A percentile compares a stretch with the other conserved stretches of the same genome.
These are phyloP conservation scores for Plasmodium inui DNA, from an alignment of 169 alveolate genomes.

Conservation along the genomic window DNA sequence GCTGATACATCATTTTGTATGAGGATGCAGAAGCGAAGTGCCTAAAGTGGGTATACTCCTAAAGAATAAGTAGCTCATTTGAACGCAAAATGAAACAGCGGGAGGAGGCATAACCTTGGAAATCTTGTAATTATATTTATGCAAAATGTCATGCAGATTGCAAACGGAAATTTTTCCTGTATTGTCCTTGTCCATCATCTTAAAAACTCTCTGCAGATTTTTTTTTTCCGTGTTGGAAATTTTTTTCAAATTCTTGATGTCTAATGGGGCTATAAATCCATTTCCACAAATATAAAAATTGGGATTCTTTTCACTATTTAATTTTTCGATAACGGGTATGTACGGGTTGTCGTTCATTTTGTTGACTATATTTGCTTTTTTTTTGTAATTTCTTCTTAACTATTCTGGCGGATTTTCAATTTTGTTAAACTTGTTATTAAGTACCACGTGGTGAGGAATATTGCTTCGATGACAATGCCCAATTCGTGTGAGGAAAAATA, in stretches of 20 bases:
- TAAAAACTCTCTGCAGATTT: slow-evolving; percentile 66
- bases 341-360: slow-evolving; percentile 73
- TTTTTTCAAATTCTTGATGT: slow-evolving; percentile 64
- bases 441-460: background rate
- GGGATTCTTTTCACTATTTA: slow-evolving; percentile 71
- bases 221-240: slow-evolving; percentile 66
- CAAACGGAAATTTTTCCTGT: slow-evolving; percentile 69
- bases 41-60: background rate
- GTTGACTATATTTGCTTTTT: slow-evolving; percentile 5
- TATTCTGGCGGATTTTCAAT: background rate
- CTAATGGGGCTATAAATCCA: slow-evolving; percentile 74
- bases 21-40: background rate
- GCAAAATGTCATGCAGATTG: slow-evolving; percentile 59
- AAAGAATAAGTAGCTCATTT: background rate
- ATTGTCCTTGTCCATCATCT: slow-evolving; percentile 73
- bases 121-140: slow-evolving; percentile 66
- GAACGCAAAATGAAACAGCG: background rate
- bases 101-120: slow-evolving; percentile 42
- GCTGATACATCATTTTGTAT: background rate
- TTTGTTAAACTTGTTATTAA: background rate
- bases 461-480: background rate
- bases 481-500: background rate
- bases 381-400: background rate
- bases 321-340: slow-evolving; percentile 65
- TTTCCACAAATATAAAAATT: slow-evolving; percentile 71